Percentiles rank a stretch among this genome's conserved stretches.
phyloP scores from a whole-genome alignment of 805 yeast genomes.

The Yamadazyma insecticola region DNA sequence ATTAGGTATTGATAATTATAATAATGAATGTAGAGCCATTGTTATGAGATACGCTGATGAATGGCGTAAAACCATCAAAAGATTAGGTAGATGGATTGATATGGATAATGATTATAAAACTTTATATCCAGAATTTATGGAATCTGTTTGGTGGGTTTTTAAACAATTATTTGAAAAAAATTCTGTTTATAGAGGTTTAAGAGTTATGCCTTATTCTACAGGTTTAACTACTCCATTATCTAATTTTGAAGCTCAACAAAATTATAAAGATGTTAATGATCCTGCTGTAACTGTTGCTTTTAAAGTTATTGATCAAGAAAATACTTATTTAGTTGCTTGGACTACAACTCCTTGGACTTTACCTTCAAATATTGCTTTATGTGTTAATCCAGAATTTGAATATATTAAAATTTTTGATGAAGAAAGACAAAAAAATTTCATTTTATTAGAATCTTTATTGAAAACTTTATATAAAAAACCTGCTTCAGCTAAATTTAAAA shows the following conservation, averaged over 20 bases:
- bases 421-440: slow-evolving; percentile 73
- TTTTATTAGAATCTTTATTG: slow-evolving; percentile 77
- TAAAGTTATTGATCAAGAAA: slow-evolving; percentile 73
- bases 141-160: slow-evolving; percentile 99
- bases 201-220: slow-evolving; percentile 99
- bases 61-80: slow-evolving; percentile 90
- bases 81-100: slow-evolving; percentile 99
- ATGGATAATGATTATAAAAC: slow-evolving; percentile 98
- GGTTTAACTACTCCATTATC: slow-evolving; percentile 95
- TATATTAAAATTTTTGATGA: slow-evolving; percentile 92
- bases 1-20: slow-evolving; percentile 91
- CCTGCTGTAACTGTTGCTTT: slow-evolving; percentile 95
- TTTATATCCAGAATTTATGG: slow-evolving; percentile 93
- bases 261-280: slow-evolving; percentile 94
- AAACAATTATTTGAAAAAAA: slow-evolving; percentile 79
- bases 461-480: slow-evolving; percentile 92
- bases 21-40: slow-evolving; percentile 90
- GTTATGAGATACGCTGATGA: slow-evolving; percentile 96
- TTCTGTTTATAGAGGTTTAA: slow-evolving; percentile 88
- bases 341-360: slow-evolving; percentile 99
- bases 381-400: slow-evolving; percentile 88
- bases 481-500: slow-evolving; percentile 76
- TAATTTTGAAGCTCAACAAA: slow-evolving; percentile 97
- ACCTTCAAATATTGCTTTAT: slow-evolving; percentile 88
- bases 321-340: slow-evolving; percentile 91